These are phyloP conservation scores for Fusarium sp. DNA, from an alignment of 2,329 filamentous ascomycete genomes.

Conservation along the genomic window DNA sequence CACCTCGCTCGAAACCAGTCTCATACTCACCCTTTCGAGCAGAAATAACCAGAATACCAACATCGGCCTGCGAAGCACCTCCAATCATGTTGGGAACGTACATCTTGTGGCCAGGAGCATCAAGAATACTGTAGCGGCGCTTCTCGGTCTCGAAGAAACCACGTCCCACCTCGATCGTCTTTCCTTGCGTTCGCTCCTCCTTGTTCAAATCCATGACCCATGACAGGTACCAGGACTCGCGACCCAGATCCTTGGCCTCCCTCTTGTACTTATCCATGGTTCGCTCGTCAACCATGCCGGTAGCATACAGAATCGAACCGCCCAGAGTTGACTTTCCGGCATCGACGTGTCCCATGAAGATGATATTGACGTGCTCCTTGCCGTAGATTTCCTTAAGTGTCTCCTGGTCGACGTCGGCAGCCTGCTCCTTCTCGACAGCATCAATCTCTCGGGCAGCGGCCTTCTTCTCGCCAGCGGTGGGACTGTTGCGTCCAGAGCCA, in stretches of 20 bases:
- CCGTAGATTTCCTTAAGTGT: constrained; percentile 96
- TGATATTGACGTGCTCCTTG: constrained; percentile 92
- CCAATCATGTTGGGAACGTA: constrained; percentile 99
- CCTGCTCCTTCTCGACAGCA: constrained; percentile 84
- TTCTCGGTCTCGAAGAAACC: constrained; percentile 98
- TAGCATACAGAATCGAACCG: constrained; percentile 90
- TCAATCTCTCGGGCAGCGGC: constrained; percentile 74
- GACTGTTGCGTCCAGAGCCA: constrained; percentile 86
- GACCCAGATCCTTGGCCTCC: constrained; percentile 94
- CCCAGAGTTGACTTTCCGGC: constrained; percentile 97
- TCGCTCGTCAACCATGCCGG: constrained; percentile 99
- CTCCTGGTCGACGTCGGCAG: constrained; percentile 74
- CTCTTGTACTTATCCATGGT: constrained; percentile 98
- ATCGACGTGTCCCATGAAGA: constrained; percentile 98
- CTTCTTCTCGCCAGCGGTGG: constrained; percentile 70
- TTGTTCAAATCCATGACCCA: constrained; percentile 98
- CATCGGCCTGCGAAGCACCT: constrained; percentile 90
- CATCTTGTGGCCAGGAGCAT: constrained; percentile 97
- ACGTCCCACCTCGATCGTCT: constrained; percentile 96
- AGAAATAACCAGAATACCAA: constrained; percentile 95
- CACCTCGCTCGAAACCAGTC: constrained; percentile 95
- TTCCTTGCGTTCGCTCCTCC: constrained; percentile 95
- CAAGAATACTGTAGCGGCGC: constrained; percentile 94
- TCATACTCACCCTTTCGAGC: constrained; percentile 99
- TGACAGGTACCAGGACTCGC: constrained; percentile 98